Conservation (phyloP, 139 green algal genomes). For the Chlorella sp. region DNA sequence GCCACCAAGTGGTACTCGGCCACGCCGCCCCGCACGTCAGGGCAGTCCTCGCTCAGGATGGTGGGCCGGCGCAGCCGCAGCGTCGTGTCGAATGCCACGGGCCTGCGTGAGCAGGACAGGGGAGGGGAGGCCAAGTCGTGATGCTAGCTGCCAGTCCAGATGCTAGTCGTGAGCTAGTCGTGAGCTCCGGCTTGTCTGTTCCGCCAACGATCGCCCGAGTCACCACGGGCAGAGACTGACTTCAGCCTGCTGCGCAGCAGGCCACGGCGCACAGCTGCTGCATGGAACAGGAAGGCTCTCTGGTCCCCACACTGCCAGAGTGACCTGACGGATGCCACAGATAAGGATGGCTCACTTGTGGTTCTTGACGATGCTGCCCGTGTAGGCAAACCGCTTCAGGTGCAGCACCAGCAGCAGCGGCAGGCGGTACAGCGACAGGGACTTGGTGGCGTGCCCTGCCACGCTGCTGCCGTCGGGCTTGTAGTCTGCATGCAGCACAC, state of each 20-base stretch:
- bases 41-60: conserved; percentile 49
- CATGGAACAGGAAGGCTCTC: too few species aligned
- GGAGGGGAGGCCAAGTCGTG: too few species aligned
- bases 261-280: too few species aligned
- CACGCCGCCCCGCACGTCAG: conserved; percentile 22
- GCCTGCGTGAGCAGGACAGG: too few species aligned
- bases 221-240: too few species aligned
- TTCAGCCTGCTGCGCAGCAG: too few species aligned
- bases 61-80: conserved; percentile 35
- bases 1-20: conserved; percentile 59
- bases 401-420: conserved; percentile 66
- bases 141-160: too few species aligned
- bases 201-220: too few species aligned
- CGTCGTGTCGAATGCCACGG: conserved; percentile 38
- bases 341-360: conserved; percentile 19
- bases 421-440: conserved; percentile 37
- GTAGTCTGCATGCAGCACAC: conserved; percentile 37
- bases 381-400: conserved; percentile 66
- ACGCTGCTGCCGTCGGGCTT: conserved; percentile 30
- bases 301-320: too few species aligned
- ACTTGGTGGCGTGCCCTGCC: conserved; percentile 24
- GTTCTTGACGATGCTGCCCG: conserved; percentile 18
- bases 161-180: too few species aligned
- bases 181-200: too few species aligned
- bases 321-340: too few species aligned